Base-by-base conservation (phyloP, 2,329 filamentous ascomycete species). In the Cercospora zeina region DNA sequence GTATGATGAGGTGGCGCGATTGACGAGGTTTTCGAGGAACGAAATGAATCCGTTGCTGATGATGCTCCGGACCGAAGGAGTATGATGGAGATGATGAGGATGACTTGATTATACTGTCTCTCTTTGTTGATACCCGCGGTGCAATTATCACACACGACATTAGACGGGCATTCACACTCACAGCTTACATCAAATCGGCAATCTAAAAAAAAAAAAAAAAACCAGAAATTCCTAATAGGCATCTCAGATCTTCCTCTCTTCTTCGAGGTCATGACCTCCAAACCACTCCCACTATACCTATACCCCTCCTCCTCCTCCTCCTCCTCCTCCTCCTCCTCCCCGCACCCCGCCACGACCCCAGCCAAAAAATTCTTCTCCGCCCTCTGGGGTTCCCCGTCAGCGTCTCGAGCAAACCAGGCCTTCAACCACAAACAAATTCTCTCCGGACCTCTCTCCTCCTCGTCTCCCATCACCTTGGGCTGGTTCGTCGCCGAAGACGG, bases 341-440 rank as follows among this genome's bases (percentile, higher is more conserved):
- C 33, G 42, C 59, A 7, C 24, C 31, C 24, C 39, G 27, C 5
- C 51, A 57, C 33, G 19, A 27, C 34, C 21, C 24, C 16, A n/a
- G 54, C 37, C 4, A 31, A 39, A 19, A 31, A 3, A 13, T 62
- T 65, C 53, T 65, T 62, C 42, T 13, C 33, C 10, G 45, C 42
- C 21, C 61, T 66, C 11, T 66, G 64, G 64, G 58, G 51, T n/a
- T 53, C 53, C 27, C 30, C 50, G 1, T 24, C 55, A 1, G 55
- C 62, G 0, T 56, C 55, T 1, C 16, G 45, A 36, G 51, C 55
- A 11, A 66, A 66, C 24, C 50, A 59, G 10, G 59, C 61, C 14
- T 66, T 60, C 53, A 66, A 63, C 34, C 54, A 54, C 34, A 62
- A 62, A 54, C 34, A 62, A 62, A 50, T 58, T 62, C 49, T 49